phyloP scores from a whole-genome alignment of 768 basidiomycete species.

The Hericium rajendrae region DNA sequence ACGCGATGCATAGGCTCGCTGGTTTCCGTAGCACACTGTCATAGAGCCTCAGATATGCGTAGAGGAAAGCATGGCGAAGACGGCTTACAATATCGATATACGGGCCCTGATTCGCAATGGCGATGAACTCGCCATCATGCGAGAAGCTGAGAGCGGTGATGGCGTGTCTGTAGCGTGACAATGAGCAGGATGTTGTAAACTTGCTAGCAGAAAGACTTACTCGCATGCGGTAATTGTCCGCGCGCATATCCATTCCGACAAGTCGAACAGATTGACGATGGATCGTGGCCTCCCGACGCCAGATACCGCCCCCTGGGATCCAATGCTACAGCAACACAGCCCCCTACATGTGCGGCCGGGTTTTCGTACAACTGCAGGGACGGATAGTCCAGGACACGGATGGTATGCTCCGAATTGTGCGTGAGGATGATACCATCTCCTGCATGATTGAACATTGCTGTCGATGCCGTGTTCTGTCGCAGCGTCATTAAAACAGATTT shows the following conservation, averaged over 20 bases:
- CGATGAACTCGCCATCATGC: constrained; percentile 75
- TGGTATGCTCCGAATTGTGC: constrained; percentile 50
- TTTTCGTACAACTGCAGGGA: constrained; percentile 47
- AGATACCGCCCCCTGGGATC: constrained; percentile 78
- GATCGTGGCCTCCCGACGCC: constrained; percentile 76
- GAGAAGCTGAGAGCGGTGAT: constrained; percentile 74
- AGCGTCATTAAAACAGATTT: background rate
- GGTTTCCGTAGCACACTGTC: constrained; percentile 71
- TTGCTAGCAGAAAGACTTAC: constrained; percentile 33
- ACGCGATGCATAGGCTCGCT: constrained; percentile 69
- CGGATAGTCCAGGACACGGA: constrained; percentile 66
- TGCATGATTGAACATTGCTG: constrained; percentile 66
- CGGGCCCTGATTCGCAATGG: constrained; percentile 58
- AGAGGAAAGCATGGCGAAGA: background rate
- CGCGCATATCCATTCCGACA: constrained; percentile 71
- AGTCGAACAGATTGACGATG: constrained; percentile 74
- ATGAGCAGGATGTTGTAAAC: background rate
- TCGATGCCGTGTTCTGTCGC: constrained; percentile 43
- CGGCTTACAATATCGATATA: constrained; percentile 75
- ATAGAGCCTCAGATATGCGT: background rate
- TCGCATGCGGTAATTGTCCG: constrained; percentile 74
- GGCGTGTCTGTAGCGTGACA: constrained; percentile 37
- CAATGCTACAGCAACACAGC: constrained; percentile 65
- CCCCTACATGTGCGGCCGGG: constrained; percentile 69
- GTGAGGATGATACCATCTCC: constrained; percentile 66